Base-by-base conservation (phyloP, 1,284 basidiomycete genomes). In the Volvariella volvacea region DNA sequence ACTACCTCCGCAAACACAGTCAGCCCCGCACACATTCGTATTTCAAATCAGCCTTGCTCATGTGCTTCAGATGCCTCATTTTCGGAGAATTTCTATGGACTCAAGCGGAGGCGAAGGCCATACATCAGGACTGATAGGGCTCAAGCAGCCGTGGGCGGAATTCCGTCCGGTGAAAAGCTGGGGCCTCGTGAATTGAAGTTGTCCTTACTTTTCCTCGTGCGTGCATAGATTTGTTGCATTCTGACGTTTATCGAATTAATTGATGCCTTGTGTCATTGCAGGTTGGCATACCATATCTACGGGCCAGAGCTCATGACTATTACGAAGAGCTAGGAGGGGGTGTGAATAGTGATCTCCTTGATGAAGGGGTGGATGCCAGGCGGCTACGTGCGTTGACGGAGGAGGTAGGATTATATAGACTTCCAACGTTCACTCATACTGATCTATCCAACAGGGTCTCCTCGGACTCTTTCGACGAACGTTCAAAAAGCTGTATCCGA, bases 301-400 rank as follows among this genome's bases (percentile, higher is more conserved):
- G 88, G 48, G 85, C 92, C 4, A 95, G 96, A 60, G 78, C 85
- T 1, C 86, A 91, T 36, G 92, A 97, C 55, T 84, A 90, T 52
- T 96, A 85, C 59, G 95, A 99, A 64, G 76, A 83, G 25, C 64
- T 97, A 10, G 93, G 94, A 1, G 94, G 93, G 15, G 88, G 88
- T 1, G 55, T 84, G 3, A 78, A 80, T 48, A 65, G 70, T 7
- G 84, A 87, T 37, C 64, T 88, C 31, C 65, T 86, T 22, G 79
- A 83, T 31, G 82, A 81, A 48, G 71, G 64, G 43, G 55, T 66
- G 45, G 68, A 65, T 42, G 57, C 59, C 19, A 63, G 68, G 19
- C 74, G 71, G 46, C 55, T 69, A 14, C 70, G 64, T 45, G 63
- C 67, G 34, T 61, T 74, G 37, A 65, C 66, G 10, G 74, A 81